Evolutionary conservation across 208 protist species (phyloP).

Genomic region (Crithidia mellificae): DNA sequence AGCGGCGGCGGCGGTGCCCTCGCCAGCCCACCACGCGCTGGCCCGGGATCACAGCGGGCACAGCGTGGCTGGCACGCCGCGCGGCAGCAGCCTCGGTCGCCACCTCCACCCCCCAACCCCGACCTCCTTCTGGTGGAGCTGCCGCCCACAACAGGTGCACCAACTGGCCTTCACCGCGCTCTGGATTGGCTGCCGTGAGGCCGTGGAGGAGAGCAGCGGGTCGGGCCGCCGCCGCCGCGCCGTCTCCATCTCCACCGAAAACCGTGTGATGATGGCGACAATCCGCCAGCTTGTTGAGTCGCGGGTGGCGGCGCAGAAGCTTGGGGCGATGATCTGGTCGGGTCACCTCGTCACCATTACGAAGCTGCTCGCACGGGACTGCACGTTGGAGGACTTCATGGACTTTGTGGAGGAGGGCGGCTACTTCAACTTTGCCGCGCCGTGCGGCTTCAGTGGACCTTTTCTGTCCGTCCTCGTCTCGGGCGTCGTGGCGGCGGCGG

Average conservation of each 20-base stretch:
- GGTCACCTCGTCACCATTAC: slow-evolving; percentile 67
- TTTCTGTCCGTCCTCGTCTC: slow-evolving; percentile 42
- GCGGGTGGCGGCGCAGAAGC: slow-evolving; percentile 30
- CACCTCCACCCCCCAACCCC: slow-evolving; percentile 18
- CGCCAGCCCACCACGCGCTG: slow-evolving; percentile 3
- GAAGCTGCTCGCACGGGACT: slow-evolving; percentile 56
- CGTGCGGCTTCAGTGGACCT: slow-evolving; percentile 38
- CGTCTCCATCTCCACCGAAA: slow-evolving; percentile 50
- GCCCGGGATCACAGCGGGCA: slow-evolving; percentile 19
- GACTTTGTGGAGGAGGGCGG: slow-evolving; percentile 54
- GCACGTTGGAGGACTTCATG: slow-evolving; percentile 66
- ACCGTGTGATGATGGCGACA: slow-evolving; percentile 41
- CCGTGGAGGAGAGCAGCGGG: slow-evolving; percentile 39
- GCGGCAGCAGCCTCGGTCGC: slow-evolving; percentile 12
- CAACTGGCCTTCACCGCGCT: slow-evolving; percentile 53
- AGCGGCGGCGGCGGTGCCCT: not conserved
- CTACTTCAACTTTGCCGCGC: slow-evolving; percentile 32
- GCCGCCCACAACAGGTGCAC: slow-evolving; percentile 67
- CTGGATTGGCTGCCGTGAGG: slow-evolving; percentile 61
- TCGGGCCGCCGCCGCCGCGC: slow-evolving; percentile 48
- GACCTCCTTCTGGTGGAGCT: slow-evolving; percentile 55
- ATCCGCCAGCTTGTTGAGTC: slow-evolving; percentile 42
- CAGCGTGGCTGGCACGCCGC: slow-evolving; percentile 10
- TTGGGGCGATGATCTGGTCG: slow-evolving; percentile 48
- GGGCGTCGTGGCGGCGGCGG: slow-evolving; percentile 27